These are phyloP conservation scores for Mycena amicta DNA, from an alignment of 768 basidiomycete genomes.

Conservation along the genomic window DNA sequence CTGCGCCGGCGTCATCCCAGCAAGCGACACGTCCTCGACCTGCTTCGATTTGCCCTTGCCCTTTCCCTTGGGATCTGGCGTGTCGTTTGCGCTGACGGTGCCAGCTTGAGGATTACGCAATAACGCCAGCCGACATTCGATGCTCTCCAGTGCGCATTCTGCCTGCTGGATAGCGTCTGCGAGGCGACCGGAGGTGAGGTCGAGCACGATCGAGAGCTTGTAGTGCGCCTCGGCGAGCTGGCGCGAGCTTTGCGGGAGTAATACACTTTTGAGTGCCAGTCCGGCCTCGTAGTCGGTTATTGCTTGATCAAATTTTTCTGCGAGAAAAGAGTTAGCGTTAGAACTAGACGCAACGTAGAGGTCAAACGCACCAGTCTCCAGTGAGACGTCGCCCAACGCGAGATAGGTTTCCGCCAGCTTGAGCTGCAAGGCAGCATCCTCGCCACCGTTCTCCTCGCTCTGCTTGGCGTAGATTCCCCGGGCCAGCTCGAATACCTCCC, in stretches of 20 bases:
- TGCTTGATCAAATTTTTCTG: conserved; percentile 97
- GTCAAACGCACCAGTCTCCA: conserved; percentile 82
- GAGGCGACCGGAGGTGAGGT: conserved; percentile 84
- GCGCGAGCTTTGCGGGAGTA: conserved; percentile 86
- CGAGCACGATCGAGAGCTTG: conserved; percentile 90
- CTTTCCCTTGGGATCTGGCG: conserved; percentile 64
- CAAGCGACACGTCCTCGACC: conserved; percentile 50
- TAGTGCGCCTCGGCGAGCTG: conserved; percentile 94
- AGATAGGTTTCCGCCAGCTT: conserved; percentile 92
- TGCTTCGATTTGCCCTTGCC: conserved; percentile 35
- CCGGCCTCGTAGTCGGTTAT: conserved; percentile 84
- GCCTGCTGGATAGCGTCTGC: conserved; percentile 82
- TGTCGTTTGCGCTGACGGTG: conserved; percentile 25
- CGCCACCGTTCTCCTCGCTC: conserved; percentile 46
- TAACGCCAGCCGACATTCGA: conserved; percentile 67
- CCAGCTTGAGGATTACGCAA: conserved; percentile 39
- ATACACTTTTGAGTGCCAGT: conserved; percentile 66
- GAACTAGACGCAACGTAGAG: not conserved
- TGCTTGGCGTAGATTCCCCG: conserved; percentile 81
- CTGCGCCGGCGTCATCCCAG: conserved; percentile 70
- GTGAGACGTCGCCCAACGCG: conserved; percentile 77
- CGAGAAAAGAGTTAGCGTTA: conserved; percentile 3
- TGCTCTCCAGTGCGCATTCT: conserved; percentile 77
- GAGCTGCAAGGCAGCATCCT: conserved; percentile 68
- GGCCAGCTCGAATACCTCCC: conserved; percentile 94